Evolutionary conservation across 176 grass and related monocot species (phyloP), one percentile per base, ranked within the genome.

Genomic region (Poa annua): DNA sequence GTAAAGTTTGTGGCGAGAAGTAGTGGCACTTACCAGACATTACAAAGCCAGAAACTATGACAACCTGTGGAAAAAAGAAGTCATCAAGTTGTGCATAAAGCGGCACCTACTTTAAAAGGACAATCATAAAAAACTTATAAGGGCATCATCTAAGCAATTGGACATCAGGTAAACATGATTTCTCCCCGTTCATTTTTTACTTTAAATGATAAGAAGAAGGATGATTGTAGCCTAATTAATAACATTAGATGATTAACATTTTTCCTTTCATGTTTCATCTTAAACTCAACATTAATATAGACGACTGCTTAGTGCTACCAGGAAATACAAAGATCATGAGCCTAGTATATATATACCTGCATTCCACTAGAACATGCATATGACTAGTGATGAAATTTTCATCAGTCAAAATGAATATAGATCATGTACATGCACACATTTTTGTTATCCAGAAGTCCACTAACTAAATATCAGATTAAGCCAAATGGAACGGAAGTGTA

Each of bases 1-100:
- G 19, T 59, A n/a, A n/a, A 26, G 52, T 77, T 47, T 82, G 54
- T 26, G 36, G 44, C 42, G 45, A 19, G 63, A 39, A 42, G 66
- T 9, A 88, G 42, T 36, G 71, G 70, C 44, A 79, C 79, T 84
- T 89, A 96, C 97, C 91, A 55, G 97, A 99, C 80, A 92, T 54
- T 80, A 87, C 48, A 54, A 99, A 96, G 21, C 97, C 97, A 64
- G 83, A 96, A 67, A 87, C 86, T 86, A 99, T 89, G 66, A 99
- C 36, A 75, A 94, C 74, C 97, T 99, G 91, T 63, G 3, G 82
- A 87, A 45, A 80, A 92, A 87, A 81, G 56, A 86, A 79, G 42
- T 52, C 45, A 51, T 45, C 22, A 80, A 71, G 42, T 74, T 22
- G 0, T 32, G 4, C 34, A 76, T 7, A 11, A 65, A 45, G 34